phyloP scores from a whole-genome alignment of 768 basidiomycete genomes.

The Suillus decipiens region DNA sequence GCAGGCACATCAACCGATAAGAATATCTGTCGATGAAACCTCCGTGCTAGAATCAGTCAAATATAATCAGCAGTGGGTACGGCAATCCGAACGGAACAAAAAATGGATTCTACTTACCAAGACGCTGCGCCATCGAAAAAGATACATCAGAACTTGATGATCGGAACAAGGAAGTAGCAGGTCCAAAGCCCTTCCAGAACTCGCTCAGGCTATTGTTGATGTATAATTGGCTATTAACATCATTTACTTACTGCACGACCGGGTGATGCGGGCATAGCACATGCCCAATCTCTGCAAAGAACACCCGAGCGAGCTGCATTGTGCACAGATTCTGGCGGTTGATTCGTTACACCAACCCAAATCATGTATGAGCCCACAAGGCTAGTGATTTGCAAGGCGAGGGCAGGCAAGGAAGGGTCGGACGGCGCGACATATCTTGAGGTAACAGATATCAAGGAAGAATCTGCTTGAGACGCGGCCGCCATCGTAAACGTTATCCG shows the following conservation, averaged over 20 bases:
- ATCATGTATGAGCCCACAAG: constrained; percentile 79
- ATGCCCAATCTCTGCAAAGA: constrained; percentile 78
- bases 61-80: constrained; percentile 12
- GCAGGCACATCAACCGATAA: constrained; percentile 64
- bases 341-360: constrained; percentile 71
- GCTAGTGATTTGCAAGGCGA: constrained; percentile 66
- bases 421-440: constrained; percentile 51
- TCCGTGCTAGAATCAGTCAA: constrained; percentile 47
- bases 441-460: constrained; percentile 40
- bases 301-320: constrained; percentile 55
- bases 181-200: constrained; percentile 16
- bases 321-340: constrained; percentile 43
- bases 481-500: not conserved
- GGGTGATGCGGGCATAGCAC: constrained; percentile 64
- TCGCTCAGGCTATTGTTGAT: not conserved
- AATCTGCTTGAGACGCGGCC: not conserved
- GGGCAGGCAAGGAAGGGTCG: constrained; percentile 53
- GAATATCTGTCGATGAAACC: constrained; percentile 69
- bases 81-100: constrained; percentile 15
- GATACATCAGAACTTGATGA: constrained; percentile 62
- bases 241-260: constrained; percentile 25
- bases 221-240: not conserved
- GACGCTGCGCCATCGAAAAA: constrained; percentile 73
- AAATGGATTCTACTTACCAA: constrained; percentile 54
- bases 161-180: constrained; percentile 68